A percentile compares a stretch with the other conserved stretches of the same genome.
Conservation (phyloP, 2,329 filamentous ascomycete genomes). For the Colletotrichum sp. region DNA sequence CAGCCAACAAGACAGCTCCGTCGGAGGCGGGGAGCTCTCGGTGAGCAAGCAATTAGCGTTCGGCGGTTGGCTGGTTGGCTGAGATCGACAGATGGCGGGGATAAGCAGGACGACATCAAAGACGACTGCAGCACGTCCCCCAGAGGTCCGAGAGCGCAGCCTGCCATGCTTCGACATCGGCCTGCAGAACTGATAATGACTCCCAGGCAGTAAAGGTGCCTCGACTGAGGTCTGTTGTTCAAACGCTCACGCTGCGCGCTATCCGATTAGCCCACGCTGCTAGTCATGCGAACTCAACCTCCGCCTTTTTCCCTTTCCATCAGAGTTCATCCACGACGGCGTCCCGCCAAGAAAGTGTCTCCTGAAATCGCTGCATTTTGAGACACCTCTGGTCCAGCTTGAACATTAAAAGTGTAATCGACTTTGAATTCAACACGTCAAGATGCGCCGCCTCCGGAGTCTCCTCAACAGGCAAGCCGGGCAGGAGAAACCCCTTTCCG, state of each 20-base stretch:
- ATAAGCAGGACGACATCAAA: not conserved
- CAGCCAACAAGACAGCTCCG: slow-evolving; percentile 6
- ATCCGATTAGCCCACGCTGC: slow-evolving; percentile 6
- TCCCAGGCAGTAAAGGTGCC: not conserved
- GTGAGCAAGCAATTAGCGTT: slow-evolving; percentile 8
- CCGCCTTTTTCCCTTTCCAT: slow-evolving; percentile 7
- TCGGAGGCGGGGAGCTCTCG: slow-evolving; percentile 10
- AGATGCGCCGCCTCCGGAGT: not conserved
- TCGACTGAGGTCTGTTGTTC: not conserved
- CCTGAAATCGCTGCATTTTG: not conserved
- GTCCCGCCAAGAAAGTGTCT: slow-evolving; percentile 2
- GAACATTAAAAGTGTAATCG: not conserved
- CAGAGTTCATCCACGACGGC: not conserved
- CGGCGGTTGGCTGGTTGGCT: not conserved
- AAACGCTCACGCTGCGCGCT: not conserved
- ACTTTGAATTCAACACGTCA: not conserved
- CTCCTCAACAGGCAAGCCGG: not conserved
- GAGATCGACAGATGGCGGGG: slow-evolving; percentile 14
- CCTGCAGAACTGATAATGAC: not conserved
- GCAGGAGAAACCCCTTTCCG: not conserved
- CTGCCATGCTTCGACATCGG: not conserved
- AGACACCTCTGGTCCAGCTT: not conserved
- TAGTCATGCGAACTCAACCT: slow-evolving; percentile 22
- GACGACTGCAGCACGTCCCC: not conserved
- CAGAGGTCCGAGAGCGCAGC: slow-evolving; percentile 13